Evolutionary conservation across 441 rosid species (phyloP).

Genomic region (Populus hybrid): DNA sequence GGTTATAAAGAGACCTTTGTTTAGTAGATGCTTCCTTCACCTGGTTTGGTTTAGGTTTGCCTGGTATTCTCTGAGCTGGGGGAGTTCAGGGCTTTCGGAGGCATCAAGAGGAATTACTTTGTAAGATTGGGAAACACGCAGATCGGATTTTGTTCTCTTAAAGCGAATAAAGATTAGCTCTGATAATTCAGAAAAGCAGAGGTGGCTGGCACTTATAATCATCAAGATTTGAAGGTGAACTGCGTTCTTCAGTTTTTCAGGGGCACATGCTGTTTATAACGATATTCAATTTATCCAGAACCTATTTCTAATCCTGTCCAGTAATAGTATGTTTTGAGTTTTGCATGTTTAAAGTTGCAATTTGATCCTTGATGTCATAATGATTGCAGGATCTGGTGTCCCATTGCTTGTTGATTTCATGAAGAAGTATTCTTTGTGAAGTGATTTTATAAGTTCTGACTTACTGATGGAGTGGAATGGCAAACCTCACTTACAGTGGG

Average conservation of each 20-base stretch:
- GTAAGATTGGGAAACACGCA: slow-evolving; percentile 9
- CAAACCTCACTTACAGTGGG: slow-evolving; percentile 65
- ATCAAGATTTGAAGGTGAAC: slow-evolving; percentile 27
- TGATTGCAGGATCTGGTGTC: slow-evolving; percentile 39
- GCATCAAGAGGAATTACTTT: neutral
- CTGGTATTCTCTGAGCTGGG: slow-evolving; percentile 3
- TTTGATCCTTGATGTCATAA: slow-evolving; percentile 7
- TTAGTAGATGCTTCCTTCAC: neutral
- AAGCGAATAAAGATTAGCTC: slow-evolving; percentile 10
- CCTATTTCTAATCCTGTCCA: neutral
- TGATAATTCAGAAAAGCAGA: slow-evolving; percentile 15
- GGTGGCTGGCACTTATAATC: slow-evolving; percentile 12
- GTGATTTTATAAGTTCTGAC: slow-evolving; percentile 38
- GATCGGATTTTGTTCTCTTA: neutral
- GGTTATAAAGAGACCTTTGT: slow-evolving; percentile 14
- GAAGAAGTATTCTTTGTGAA: slow-evolving; percentile 16
- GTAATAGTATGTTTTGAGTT: slow-evolving; percentile 5
- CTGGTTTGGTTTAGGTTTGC: neutral
- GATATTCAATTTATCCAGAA: neutral
- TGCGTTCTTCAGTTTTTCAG: slow-evolving; percentile 12
- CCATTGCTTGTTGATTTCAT: slow-evolving; percentile 19
- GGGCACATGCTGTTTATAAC: slow-evolving; percentile 1
- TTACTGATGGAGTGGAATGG: slow-evolving; percentile 80
- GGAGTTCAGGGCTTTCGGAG: slow-evolving; percentile 13
- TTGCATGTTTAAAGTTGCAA: slow-evolving; percentile 4